Evolutionary conservation across 2,329 filamentous ascomycete species (phyloP), one percentile per base, ranked within the genome.

Genomic region (Colletotrichum lindemuthianum): DNA sequence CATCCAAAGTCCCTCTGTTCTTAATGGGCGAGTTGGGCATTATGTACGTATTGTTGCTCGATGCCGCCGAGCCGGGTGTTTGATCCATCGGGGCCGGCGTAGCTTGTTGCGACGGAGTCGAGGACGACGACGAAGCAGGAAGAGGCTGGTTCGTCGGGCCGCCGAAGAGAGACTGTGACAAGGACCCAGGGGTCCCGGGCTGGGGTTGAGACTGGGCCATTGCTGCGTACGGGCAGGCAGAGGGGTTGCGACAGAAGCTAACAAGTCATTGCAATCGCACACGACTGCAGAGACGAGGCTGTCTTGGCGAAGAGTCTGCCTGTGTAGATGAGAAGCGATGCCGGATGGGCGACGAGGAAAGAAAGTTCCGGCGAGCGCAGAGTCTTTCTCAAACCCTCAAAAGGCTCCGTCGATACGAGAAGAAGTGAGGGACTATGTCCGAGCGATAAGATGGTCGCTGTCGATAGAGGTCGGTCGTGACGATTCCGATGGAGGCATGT

Each of bases 11-110:
- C 16, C 84, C 81, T 63, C 86, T 84, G 70, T 84, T 86, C 75
- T 91, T 92, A 64, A 89, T 82, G 12, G 93, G 92, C 67, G 91
- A 93, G 73, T 92, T 92, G 15, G 93, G 90, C 92, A 98, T 96
- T 73, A 97, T 89, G 80, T 95, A 97, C 32, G 94, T 93, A 74
- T 92, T 92, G 78, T 87, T 89, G 15, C 82, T 84, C n/a, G 87
- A 86, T 52, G 85, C 78, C 67, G 79, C 79, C 33, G 83, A 84
- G 41, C 78, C 77, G 10, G 83, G 84, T 52, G 82, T 82, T 53
- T 79, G 70, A 66, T 74, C 79, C 59, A 63, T 48, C 40, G 51
- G 51, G 13, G 45, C 80, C 76, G 43, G 71, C 60, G 59, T 72
- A 56, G 70, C 36, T 34, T 66, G 63, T 44, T 66, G 63, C 9